Percentiles rank a stretch among this genome's conserved stretches.
These are phyloP conservation scores for Cutaneotrichosporon curvatum DNA, from an alignment of 1,284 basidiomycete genomes.

Conservation along the genomic window DNA sequence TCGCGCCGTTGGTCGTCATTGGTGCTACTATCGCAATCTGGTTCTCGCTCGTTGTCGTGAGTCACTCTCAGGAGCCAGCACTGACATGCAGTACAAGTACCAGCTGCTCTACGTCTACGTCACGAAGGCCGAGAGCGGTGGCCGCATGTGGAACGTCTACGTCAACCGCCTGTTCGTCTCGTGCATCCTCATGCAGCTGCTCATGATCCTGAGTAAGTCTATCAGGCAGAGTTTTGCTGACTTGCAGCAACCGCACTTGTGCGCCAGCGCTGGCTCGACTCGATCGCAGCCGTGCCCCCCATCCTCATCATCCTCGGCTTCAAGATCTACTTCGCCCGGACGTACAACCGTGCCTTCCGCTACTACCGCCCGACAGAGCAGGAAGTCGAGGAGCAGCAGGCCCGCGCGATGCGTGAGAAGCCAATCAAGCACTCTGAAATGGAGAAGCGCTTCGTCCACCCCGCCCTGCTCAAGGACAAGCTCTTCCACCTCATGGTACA, in stretches of 20 bases:
- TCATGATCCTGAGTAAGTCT: slow-evolving; percentile 74
- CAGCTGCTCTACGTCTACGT: slow-evolving; percentile 89
- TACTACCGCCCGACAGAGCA: slow-evolving; percentile 54
- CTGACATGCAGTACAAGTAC: slow-evolving; percentile 66
- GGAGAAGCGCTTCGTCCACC: slow-evolving; percentile 50
- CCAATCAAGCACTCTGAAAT: slow-evolving; percentile 46
- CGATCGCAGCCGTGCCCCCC: slow-evolving; percentile 56
- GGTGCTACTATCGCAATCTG: slow-evolving; percentile 70
- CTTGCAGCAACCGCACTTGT: slow-evolving; percentile 72
- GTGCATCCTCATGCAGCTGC: slow-evolving; percentile 69
- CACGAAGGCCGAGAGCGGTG: slow-evolving; percentile 81
- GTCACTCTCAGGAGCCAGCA: slow-evolving; percentile 2
- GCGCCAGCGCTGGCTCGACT: slow-evolving; percentile 58
- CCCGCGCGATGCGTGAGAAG: slow-evolving; percentile 29
- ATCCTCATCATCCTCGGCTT: slow-evolving; percentile 66
- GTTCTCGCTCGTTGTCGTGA: slow-evolving; percentile 47
- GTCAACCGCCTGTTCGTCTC: slow-evolving; percentile 74
- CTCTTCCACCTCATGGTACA: slow-evolving; percentile 47
- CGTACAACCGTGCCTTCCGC: slow-evolving; percentile 63
- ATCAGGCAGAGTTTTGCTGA: not conserved
- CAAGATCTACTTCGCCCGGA: slow-evolving; percentile 70
- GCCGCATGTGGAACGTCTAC: slow-evolving; percentile 85
- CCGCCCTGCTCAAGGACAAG: slow-evolving; percentile 46
- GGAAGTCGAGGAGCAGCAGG: slow-evolving; percentile 42
- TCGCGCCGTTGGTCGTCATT: slow-evolving; percentile 71